Base-by-base conservation (phyloP, 148 eudicot species). In the Hydrangea macrophylla region DNA sequence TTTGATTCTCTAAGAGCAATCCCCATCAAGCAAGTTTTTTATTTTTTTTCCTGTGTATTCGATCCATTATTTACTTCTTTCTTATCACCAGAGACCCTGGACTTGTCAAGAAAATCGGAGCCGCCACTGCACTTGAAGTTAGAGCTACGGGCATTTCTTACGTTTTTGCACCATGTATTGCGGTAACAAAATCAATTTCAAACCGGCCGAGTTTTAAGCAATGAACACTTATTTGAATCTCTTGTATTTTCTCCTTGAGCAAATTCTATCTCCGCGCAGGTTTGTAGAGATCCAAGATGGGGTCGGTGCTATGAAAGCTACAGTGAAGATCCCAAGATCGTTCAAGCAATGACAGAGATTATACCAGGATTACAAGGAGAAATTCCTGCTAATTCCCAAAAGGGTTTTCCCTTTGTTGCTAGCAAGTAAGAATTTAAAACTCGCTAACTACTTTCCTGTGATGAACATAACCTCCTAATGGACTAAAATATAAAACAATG, bases 281-380 rank as follows among this genome's bases (percentile, higher is more conserved):
- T 88, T 0, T 91, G 97, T 36, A 83, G 97, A 62, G 97, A 92
- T 80, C 95, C 95, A 10, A 86, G 97, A 77, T 92, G 97, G 97
- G 95, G 95, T 10, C 83, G 97, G 39, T 92, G 97, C 48, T 86
- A 73, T 54, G 97, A 92, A 69, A 92, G 95, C 77, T 91, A 86
- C 55, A 82, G 97, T 31, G 97, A 91, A 81, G 92, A 91, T 71
- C 91, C 80, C 24, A 78, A 78, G 51, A 58, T 92, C 39, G 97
- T 92, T 54, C 85, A 79, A 75, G 71, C 75, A 59, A 88, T 92
- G 97, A 92, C 92, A 22, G 73, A 81, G 48, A 76, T 92, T 2
- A 82, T 92, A 64, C 73, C 86, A 2, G 97, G 97, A 58, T 83
- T 92, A 67, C 97, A 92, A 70, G 97, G 97, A 70, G 90, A 92